Percentiles rank a stretch among this genome's conserved stretches.
phyloP scores from a whole-genome alignment of 2,329 filamentous ascomycete genomes.

The Fusarium hainanense region DNA sequence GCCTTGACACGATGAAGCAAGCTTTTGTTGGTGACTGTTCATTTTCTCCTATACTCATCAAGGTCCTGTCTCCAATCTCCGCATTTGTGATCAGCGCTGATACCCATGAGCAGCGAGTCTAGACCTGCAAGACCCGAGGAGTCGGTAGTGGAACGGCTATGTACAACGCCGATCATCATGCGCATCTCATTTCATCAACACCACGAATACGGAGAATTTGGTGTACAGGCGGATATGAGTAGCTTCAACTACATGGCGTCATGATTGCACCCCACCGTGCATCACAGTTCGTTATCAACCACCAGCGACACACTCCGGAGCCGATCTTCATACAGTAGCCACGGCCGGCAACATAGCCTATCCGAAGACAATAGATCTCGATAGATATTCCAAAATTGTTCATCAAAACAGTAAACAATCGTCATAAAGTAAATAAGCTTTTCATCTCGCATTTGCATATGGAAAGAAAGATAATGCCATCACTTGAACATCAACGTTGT shows the following conservation, averaged over 20 bases:
- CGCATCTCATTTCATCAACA: not conserved
- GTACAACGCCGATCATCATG: not conserved
- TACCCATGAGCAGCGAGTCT: not conserved
- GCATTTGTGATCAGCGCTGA: not conserved
- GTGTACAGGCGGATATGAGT: accelerated
- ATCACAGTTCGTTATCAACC: too few species aligned
- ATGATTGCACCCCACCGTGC: not conserved
- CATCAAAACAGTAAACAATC: not conserved
- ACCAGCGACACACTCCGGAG: not conserved
- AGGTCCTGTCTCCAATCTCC: not conserved
- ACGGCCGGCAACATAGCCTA: not conserved
- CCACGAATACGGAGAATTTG: not conserved
- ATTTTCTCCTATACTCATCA: too few species aligned
- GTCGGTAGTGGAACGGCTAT: not conserved
- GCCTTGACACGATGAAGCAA: not conserved
- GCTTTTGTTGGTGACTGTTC: not conserved
- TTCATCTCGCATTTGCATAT: not conserved
- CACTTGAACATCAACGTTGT: not conserved
- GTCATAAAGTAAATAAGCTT: not conserved
- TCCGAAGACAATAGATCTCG: too few species aligned
- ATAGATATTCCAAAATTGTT: not conserved
- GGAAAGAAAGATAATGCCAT: not conserved
- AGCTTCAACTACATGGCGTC: not conserved
- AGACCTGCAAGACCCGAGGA: not conserved
- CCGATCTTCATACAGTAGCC: not conserved